Base-by-base conservation (phyloP, 2,329 filamentous ascomycete genomes). In the Plectosphaerella cucumerina region DNA sequence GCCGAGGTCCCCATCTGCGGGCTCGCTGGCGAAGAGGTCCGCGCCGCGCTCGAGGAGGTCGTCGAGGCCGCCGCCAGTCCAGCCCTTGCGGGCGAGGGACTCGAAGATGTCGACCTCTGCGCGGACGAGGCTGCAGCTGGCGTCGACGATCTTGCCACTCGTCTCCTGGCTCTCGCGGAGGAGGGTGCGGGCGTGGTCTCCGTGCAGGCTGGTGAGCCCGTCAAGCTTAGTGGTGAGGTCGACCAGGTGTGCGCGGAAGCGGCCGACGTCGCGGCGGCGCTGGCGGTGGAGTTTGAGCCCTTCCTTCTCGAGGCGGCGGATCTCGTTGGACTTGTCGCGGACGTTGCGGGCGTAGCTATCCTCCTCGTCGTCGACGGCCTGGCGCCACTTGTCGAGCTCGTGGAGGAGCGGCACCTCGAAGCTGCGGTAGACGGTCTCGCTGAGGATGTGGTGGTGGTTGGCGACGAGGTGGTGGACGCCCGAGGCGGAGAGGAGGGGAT, bases 21-120 rank as follows among this genome's bases (percentile, higher is more conserved):
- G 26, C 22, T 48, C 47, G 3, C 62, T 70, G 3, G 78, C 79
- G 53, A 85, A 84, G 17, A 86, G 66, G 60, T 87, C 84, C 34
- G 75, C 73, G 9, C 83, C 84, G 60, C 78, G 81, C 53, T 87
- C 84, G 3, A 87, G 69, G 4, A 87, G 66, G 33, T 86, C 84
- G 53, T 87, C 84, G 23, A 87, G 68, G 0, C 84, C 84, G 26
- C 84, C 84, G 35, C 84, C 84, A 18, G 71, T 78, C 84, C 84
- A 87, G 8, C 84, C 84, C 60, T 87, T 87, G 53, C 82, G 70
- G 18, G 84, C 84, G 21, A 87, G 68, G 21, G 78, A 74, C 69
- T 87, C 84, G 52, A 86, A 86, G 23, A 87, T 87, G 65, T 87
- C 84, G 18, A 87, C 80, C 67, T 87, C 84, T 50, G 84, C 84